Evolutionary conservation across 1,139 yeast species (phyloP).

Genomic region (Pneumocystis jirovecii): DNA sequence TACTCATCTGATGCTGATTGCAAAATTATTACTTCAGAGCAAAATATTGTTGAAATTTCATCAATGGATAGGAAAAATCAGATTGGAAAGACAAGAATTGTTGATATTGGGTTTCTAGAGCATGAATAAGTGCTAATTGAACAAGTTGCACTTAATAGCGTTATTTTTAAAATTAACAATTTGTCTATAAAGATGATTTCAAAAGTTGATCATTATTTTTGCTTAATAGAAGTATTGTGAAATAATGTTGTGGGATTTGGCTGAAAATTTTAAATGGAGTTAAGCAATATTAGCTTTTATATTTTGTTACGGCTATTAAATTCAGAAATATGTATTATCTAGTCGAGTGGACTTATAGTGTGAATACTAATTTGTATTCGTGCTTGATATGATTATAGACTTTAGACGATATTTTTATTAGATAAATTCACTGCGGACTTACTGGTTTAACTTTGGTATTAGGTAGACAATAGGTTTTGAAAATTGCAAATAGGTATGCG

Average conservation of each 20-base stretch:
- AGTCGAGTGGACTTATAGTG: neutral
- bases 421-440: neutral
- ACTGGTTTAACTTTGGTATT: neutral
- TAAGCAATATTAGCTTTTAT: neutral
- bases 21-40: neutral
- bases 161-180: neutral
- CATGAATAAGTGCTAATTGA: neutral
- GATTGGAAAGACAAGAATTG: neutral
- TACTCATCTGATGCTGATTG: neutral
- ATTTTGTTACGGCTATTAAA: neutral
- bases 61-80: neutral
- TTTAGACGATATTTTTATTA: neutral
- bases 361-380: neutral
- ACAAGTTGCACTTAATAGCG: neutral
- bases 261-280: slow-evolving; percentile 13
- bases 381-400: neutral
- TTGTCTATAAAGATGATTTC: neutral
- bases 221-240: slow-evolving; percentile 14
- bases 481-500: neutral
- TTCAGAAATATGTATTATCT: too few species aligned
- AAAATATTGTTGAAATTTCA: neutral
- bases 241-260: slow-evolving; percentile 17
- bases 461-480: neutral
- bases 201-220: slow-evolving; percentile 14
- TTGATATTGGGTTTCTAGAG: slow-evolving; percentile 1